Evolutionary conservation across 352 stramenopile species (phyloP), one percentile per base, ranked within the genome.

Genomic region (Globisporangium spinosum): DNA sequence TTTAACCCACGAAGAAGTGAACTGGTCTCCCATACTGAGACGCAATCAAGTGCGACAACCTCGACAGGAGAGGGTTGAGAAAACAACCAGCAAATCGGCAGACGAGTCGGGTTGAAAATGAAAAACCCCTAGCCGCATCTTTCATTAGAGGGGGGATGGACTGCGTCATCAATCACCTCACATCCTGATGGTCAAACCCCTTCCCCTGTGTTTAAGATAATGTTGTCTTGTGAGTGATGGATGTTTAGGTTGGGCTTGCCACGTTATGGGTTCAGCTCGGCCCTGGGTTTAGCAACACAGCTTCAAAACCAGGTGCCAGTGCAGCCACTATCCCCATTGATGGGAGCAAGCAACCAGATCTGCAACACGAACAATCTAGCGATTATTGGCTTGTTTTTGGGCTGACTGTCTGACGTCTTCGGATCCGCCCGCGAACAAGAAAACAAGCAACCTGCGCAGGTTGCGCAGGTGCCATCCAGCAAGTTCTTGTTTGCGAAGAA

Each of bases 271-370:
- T 47, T 61, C 29, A 47, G 49, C 25, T 62, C 56, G 32, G 22
- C 56, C 32, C 56, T 27, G 9, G 56, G 1, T 49, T 32, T 47
- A 62, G 1, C 0, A 10, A 62, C 56, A 34, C 8, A 38, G 56
- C 9, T 62, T 62, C 56, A 62, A 29, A 62, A 49, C 32, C n/a
- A 62, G 43, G 12, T 29, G 29, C 20, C 20, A n/a, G 32, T 62
- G 56, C 56, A 62, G 56, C 56, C 56, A 62, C 56, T 49, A 62
- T 62, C 56, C 55, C 20, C 9, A 1, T 49, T 61, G 55, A 45
- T 61, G 55, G 55, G 55, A 61, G 55, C 55, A 22, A 34, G 27
- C 40, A 15, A 49, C 2, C 40, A 15, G 15, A 49, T 49, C 40
- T n/a, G 40, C 40, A n/a, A 20, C 40, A 51, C 29, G 29, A 32